A percentile compares a stretch with the other conserved stretches of the same genome.
Evolutionary conservation across 208 protist species (phyloP).

Genomic region (Porcisia deanei): DNA sequence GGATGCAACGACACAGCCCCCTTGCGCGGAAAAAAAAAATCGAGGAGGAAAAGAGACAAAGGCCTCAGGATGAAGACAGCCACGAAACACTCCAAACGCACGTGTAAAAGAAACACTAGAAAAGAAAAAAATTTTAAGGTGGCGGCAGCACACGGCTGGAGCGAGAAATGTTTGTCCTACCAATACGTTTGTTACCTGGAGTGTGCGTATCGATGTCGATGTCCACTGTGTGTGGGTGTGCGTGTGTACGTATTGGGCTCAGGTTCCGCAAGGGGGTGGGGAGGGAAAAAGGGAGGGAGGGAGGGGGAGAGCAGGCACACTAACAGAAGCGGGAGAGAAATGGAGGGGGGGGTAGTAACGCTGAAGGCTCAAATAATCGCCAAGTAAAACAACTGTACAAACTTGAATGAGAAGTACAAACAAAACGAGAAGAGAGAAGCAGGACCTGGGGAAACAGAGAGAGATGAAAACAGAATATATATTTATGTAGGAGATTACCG

Average conservation of each 20-base stretch:
- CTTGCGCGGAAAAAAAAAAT: slow-evolving; percentile 1
- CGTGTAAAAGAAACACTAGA: background rate
- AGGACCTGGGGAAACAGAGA: too few species aligned
- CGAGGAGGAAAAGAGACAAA: background rate
- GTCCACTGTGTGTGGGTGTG: background rate
- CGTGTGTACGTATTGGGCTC: background rate
- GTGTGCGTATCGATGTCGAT: background rate
- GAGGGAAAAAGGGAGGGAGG: background rate
- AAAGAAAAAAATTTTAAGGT: background rate
- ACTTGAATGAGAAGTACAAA: too few species aligned
- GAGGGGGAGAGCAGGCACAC: background rate
- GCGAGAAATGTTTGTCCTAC: background rate
- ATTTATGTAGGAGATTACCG: too few species aligned
- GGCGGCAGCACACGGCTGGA: background rate
- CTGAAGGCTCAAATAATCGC: too few species aligned
- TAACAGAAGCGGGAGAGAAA: background rate
- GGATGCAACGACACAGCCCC: background rate
- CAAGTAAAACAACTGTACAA: too few species aligned
- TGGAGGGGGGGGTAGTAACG: background rate
- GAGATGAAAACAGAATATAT: background rate
- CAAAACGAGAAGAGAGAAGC: too few species aligned
- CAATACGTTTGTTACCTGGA: background rate
- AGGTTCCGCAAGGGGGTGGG: background rate
- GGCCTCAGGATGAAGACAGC: background rate
- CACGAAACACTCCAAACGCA: too few species aligned